These are phyloP conservation scores for Diaporthe sp. DNA, from an alignment of 2,329 filamentous ascomycete genomes.

Conservation along the genomic window DNA sequence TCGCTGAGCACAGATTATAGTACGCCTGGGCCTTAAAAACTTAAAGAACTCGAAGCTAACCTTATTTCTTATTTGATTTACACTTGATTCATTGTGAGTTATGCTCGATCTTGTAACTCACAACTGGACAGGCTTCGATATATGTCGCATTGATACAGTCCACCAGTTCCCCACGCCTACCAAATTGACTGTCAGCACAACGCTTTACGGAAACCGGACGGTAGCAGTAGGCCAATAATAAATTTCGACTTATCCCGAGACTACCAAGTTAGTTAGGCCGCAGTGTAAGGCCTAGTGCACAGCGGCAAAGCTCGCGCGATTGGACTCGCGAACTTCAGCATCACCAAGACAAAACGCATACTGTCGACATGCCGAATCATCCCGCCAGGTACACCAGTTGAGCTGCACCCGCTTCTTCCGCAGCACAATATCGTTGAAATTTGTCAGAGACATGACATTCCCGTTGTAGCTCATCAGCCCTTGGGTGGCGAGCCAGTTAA, in stretches of 20 bases:
- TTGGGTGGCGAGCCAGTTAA: conserved; percentile 47
- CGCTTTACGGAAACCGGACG: background rate
- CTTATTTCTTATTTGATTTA: conserved; percentile 58
- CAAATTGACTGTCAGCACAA: conserved; percentile 1
- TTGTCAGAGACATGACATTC: conserved; percentile 51
- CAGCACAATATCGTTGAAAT: background rate
- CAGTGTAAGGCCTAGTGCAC: conserved; percentile 53
- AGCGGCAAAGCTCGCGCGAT: conserved; percentile 72
- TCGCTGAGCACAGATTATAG: conserved; percentile 62
- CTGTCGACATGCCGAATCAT: conserved; percentile 65
- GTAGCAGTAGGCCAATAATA: background rate
- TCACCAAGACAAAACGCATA: conserved; percentile 60
- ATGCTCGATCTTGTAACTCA: background rate
- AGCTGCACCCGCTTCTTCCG: conserved; percentile 75
- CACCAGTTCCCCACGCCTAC: background rate
- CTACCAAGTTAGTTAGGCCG: conserved; percentile 15
- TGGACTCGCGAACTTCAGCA: conserved; percentile 77
- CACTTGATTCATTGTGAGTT: conserved; percentile 50
- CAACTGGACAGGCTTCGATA: too few relatives aligned
- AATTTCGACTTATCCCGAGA: background rate
- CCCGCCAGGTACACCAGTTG: conserved; percentile 79
- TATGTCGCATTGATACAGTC: background rate
- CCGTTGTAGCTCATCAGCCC: conserved; percentile 64
- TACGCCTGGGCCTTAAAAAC: background rate
- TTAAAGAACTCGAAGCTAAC: background rate